phyloP scores from a whole-genome alignment of 371 early-diverging fungal species.

The Mortierella sp. region DNA sequence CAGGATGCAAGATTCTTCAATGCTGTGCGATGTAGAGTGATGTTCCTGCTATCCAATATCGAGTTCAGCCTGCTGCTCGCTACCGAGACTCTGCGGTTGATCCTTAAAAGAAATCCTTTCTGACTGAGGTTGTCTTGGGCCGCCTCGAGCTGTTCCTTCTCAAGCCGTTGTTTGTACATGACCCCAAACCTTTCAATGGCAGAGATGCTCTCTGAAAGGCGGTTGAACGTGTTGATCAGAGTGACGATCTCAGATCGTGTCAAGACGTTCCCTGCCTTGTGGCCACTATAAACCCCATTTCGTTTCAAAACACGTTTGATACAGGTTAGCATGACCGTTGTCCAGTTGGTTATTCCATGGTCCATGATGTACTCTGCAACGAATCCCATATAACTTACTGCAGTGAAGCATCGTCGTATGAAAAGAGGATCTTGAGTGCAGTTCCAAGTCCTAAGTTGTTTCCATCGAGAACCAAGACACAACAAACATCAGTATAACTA shows the following conservation, averaged over 20 bases:
- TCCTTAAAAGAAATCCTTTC: constrained; percentile 14
- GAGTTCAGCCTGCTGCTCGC: constrained; percentile 18
- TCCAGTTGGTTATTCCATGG: too few relatives aligned
- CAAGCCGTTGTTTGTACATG: constrained; percentile 69
- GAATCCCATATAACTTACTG: constrained; percentile 55
- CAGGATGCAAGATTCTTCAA: constrained; percentile 22
- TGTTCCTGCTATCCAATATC: constrained; percentile 22
- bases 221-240: constrained; percentile 89
- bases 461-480: background rate
- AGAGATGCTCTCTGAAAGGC: constrained; percentile 83
- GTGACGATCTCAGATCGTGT: constrained; percentile 92
- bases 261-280: constrained; percentile 63
- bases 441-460: constrained; percentile 39
- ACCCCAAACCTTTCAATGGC: constrained; percentile 76
- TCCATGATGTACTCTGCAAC: too few relatives aligned
- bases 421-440: constrained; percentile 67
- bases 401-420: constrained; percentile 77
- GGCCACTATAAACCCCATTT: constrained; percentile 52
- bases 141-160: constrained; percentile 15
- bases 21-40: constrained; percentile 24
- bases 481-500: constrained; percentile 30
- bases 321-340: background rate
- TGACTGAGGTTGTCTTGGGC: background rate
- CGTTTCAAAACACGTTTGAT: background rate
- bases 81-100: constrained; percentile 2